phyloP scores from a whole-genome alignment of 1,139 yeast species.

The Chernovozyma sophiae-reginae region DNA sequence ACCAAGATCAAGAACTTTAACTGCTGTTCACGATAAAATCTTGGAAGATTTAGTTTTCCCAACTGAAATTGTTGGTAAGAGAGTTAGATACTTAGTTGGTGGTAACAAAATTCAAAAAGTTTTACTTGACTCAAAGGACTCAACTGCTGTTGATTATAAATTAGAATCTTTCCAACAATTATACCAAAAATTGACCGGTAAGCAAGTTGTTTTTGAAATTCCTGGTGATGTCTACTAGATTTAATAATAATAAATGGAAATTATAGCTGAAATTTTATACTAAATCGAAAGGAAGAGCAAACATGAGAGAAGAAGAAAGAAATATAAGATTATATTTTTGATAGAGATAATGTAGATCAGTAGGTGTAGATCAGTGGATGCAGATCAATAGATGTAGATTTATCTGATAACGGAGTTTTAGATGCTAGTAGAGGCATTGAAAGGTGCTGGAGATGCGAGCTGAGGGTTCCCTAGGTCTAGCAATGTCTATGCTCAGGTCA shows the following conservation, averaged over 20 bases:
- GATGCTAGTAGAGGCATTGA: too few relatives aligned
- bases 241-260: constrained; percentile 5
- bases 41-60: constrained; percentile 99
- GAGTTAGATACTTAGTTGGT: constrained; percentile 98
- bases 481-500: too few relatives aligned
- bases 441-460: too few relatives aligned
- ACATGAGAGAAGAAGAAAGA: constrained; percentile 2
- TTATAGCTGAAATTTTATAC: background rate
- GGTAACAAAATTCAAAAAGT: constrained; percentile 99
- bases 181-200: constrained; percentile 98
- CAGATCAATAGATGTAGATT: too few relatives aligned
- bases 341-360: too few relatives aligned
- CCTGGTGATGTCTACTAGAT: constrained; percentile 58
- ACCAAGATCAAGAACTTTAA: constrained; percentile 99
- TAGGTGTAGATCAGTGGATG: too few relatives aligned
- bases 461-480: too few relatives aligned
- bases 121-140: constrained; percentile 96
- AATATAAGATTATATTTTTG: too few relatives aligned
- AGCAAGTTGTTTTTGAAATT: constrained; percentile 98
- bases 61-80: constrained; percentile 98
- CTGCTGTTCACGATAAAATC: constrained; percentile 98
- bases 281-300: background rate
- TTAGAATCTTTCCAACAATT: constrained; percentile 99
- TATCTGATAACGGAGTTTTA: too few relatives aligned
- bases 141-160: constrained; percentile 96